Base-by-base conservation (phyloP, 1,139 yeast genomes). In the Yamadazyma taylorii region DNA sequence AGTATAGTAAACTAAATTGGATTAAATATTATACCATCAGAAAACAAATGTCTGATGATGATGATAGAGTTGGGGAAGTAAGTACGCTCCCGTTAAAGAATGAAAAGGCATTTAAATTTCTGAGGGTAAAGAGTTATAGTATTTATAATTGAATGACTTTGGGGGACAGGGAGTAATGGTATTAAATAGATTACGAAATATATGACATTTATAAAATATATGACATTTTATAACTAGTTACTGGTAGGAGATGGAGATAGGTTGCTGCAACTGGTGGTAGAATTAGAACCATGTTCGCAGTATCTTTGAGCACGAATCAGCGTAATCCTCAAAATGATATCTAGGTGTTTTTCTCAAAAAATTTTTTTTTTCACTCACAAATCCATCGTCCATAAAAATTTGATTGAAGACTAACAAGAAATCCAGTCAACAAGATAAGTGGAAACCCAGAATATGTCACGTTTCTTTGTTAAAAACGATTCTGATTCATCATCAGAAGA, bases 51-150 rank as follows among this genome's bases (percentile, higher is more conserved):
- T 53, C 51, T 13, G 60, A 56, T 9, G 58, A 61, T 32, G 73
- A 66, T 34, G 73, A 67, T 33, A 51, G 72, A 28, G 69, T 76
- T 16, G 81, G 80, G 2, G 81, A 77, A 34, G 59, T 65, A 11
- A 70, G 76, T 14, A 67, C 67, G 12, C 81, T 86, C 48, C 69
- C 79, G 5, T 59, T 85, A 40, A 71, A 68, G 33, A 85, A 86
- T 51, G 96, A 88, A 53, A 83, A 81, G 51, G 80, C 89, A 10
- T 88, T 85, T 57, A 77, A 74, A 50, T 88, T 87, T 50, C 79
- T 81, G 51, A 63, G 83, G 38, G 88, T 81, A 0, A 69, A 63
- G 41, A 73, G 81, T 17, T 79, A 73, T 40, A 48, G 40, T 21
- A 26, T 42, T 14, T 29, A 45, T 22, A 34, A 28, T 19, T 41